These are phyloP conservation scores for Alternaria arborescens DNA, from an alignment of 2,329 filamentous ascomycete species.

Conservation along the genomic window DNA sequence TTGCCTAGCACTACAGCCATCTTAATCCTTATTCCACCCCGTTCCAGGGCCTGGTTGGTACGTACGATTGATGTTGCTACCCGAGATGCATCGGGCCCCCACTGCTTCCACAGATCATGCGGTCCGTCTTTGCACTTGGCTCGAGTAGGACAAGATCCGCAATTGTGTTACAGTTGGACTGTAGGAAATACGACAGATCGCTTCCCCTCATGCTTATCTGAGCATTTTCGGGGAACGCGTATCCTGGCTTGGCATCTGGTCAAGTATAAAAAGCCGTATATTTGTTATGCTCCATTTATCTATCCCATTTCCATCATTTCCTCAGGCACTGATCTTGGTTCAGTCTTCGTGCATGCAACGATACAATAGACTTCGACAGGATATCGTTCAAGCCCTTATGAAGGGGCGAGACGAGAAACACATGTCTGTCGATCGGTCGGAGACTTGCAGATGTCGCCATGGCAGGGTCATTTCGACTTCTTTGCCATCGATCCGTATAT, in stretches of 20 bases:
- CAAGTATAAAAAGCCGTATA: background rate
- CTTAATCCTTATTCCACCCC: background rate
- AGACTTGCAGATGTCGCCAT: background rate
- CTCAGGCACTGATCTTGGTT: background rate
- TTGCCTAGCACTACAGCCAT: background rate
- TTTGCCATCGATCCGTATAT: background rate
- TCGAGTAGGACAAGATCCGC: too few species aligned
- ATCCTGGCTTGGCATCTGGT: background rate
- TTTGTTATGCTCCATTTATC: background rate
- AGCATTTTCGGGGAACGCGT: too few species aligned
- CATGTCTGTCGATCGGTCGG: background rate
- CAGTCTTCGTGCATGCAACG: background rate
- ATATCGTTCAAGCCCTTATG: background rate
- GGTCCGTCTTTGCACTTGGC: background rate
- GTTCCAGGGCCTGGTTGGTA: background rate
- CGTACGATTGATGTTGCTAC: background rate
- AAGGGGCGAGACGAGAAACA: background rate
- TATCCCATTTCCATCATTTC: background rate
- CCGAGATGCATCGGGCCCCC: constrained; percentile 1
- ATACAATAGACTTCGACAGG: background rate
- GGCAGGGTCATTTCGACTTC: background rate
- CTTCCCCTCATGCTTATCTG: too few species aligned
- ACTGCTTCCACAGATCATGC: background rate
- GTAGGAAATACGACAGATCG: too few species aligned
- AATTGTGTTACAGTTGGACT: too few species aligned